Evolutionary conservation across 495 filamentous ascomycete species (phyloP).

Genomic region (Tuber magnatum): DNA sequence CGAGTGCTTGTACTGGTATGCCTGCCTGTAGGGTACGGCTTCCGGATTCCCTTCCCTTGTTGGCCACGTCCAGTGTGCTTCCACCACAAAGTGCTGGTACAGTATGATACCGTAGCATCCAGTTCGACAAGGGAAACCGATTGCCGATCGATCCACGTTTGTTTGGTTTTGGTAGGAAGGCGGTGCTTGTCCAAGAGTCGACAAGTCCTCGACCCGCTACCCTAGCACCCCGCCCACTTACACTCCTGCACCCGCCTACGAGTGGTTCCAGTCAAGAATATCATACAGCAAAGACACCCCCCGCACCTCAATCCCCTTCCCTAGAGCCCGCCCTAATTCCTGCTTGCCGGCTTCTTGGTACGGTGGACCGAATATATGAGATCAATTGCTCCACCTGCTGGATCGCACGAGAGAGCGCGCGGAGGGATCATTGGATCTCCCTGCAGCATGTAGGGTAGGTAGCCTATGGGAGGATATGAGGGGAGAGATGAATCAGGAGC

Average conservation of each 20-base stretch:
- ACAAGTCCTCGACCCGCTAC: conserved; percentile 10
- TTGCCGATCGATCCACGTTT: conserved; percentile 23
- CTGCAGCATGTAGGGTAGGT: background rate
- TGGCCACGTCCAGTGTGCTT: background rate
- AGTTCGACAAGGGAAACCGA: conserved; percentile 8
- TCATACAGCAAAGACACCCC: background rate
- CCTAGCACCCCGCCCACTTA: conserved; percentile 14
- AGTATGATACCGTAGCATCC: too few relatives aligned
- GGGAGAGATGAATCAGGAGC: background rate
- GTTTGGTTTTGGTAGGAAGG: conserved; percentile 5
- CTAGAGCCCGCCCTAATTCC: background rate
- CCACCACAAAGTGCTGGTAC: too few relatives aligned
- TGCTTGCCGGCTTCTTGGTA: background rate
- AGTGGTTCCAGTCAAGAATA: conserved; percentile 7
- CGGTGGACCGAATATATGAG: too few relatives aligned
- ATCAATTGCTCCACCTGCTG: background rate
- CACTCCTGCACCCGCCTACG: conserved; percentile 4
- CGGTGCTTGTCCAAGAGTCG: conserved; percentile 15
- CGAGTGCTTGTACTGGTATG: background rate
- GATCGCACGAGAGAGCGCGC: background rate
- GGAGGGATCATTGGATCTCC: background rate
- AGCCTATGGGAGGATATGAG: background rate
- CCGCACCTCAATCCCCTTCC: background rate
- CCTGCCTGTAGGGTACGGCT: background rate
- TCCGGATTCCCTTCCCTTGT: background rate